Evolutionary conservation across 768 basidiomycete genomes (phyloP).

Genomic region (Coprinopsis marcescibilis): DNA sequence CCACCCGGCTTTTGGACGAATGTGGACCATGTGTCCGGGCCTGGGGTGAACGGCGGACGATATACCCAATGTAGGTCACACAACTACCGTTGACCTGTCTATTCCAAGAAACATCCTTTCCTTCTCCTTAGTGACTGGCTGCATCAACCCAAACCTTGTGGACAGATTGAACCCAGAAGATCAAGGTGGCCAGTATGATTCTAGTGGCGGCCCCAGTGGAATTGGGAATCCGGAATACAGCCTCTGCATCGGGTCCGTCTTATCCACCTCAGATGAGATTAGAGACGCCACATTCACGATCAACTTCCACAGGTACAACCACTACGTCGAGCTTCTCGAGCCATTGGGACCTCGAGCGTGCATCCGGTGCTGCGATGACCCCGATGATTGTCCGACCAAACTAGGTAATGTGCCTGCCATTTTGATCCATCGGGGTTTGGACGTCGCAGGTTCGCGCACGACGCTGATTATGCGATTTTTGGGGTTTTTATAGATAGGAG

Average conservation of each 20-base stretch:
- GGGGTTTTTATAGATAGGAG: constrained; percentile 30
- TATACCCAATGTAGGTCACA: constrained; percentile 39
- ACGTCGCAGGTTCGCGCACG: neutral
- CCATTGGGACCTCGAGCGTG: constrained; percentile 46
- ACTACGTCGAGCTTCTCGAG: constrained; percentile 56
- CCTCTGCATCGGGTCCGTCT: constrained; percentile 41
- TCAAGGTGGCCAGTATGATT: constrained; percentile 53
- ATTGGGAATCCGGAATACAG: constrained; percentile 47
- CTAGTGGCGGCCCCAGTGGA: constrained; percentile 47
- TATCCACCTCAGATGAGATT: neutral
- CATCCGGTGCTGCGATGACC: constrained; percentile 53
- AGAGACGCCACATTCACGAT: neutral
- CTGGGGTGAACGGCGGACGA: constrained; percentile 32
- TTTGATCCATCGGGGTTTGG: neutral
- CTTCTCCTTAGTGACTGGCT: constrained; percentile 44
- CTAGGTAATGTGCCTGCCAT: constrained; percentile 29
- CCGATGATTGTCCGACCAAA: constrained; percentile 47
- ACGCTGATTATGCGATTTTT: neutral
- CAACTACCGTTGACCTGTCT: no score
- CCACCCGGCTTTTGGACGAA: constrained; percentile 45
- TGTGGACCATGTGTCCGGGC: constrained; percentile 40
- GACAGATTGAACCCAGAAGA: constrained; percentile 42
- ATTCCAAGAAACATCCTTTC: neutral
- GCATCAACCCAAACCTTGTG: constrained; percentile 40
- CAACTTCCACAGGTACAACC: constrained; percentile 34